phyloP scores from a whole-genome alignment of 441 rosid species.

The Populus hybrid region DNA sequence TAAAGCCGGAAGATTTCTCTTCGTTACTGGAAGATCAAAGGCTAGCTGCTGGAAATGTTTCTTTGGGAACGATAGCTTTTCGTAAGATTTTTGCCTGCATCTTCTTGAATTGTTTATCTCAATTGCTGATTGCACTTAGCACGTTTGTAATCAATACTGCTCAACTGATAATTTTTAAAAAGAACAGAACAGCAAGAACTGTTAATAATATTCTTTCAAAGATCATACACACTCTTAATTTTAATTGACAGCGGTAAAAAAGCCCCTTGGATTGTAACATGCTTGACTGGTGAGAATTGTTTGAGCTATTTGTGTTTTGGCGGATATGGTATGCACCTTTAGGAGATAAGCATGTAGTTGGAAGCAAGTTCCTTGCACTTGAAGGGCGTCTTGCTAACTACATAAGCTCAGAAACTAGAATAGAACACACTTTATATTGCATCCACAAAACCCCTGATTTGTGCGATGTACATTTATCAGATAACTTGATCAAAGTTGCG shows the following conservation, averaged over 20 bases:
- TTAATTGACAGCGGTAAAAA: background rate
- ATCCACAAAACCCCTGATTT: background rate
- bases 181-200: background rate
- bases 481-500: background rate
- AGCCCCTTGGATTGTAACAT: background rate
- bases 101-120: background rate
- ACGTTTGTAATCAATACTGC: background rate
- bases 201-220: background rate
- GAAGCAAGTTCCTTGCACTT: background rate
- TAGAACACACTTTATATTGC: background rate
- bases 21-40: slow-evolving; percentile 37
- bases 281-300: background rate
- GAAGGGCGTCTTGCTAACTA: background rate
- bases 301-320: background rate
- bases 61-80: slow-evolving; percentile 39
- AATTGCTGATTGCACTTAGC: background rate
- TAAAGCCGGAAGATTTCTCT: slow-evolving; percentile 55
- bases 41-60: slow-evolving; percentile 23
- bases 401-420: background rate
- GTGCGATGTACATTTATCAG: background rate
- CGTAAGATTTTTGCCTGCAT: slow-evolving; percentile 28
- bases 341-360: background rate
- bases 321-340: background rate
- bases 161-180: background rate
- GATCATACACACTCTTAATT: background rate